Evolutionary conservation across 495 filamentous ascomycete genomes (phyloP).

Genomic region (Xylaria acuta): DNA sequence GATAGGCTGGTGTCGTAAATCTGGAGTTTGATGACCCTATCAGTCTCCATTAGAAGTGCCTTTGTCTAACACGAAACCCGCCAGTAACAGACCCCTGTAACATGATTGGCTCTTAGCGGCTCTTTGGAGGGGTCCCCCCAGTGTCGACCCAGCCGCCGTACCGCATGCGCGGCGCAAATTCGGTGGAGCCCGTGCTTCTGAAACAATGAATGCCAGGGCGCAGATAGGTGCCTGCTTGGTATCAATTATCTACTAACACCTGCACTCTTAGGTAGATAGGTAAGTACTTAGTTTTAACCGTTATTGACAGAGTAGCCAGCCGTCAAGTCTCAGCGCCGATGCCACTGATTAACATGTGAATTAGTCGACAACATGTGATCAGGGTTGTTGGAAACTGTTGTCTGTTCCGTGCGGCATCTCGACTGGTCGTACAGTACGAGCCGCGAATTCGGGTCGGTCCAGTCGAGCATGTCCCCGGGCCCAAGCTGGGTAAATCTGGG

Average conservation of each 20-base stretch:
- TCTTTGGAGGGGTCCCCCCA: neutral
- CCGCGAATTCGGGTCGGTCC: neutral
- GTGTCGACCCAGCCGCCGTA: neutral
- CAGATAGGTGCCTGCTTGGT: neutral
- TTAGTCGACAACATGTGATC: neutral
- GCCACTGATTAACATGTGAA: neutral
- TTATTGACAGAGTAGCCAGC: neutral
- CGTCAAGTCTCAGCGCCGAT: neutral
- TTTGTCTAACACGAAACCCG: constrained; percentile 20
- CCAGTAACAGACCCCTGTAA: constrained; percentile 9
- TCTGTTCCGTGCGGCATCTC: neutral
- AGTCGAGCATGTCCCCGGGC: neutral
- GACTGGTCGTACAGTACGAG: neutral
- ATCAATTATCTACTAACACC: too few relatives aligned
- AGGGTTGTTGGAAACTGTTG: neutral
- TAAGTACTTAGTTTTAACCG: too few relatives aligned
- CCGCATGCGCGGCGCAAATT: neutral
- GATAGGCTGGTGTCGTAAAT: constrained; percentile 6
- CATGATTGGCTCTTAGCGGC: constrained; percentile 16
- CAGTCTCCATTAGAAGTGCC: neutral
- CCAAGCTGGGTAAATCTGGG: neutral
- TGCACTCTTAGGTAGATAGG: neutral
- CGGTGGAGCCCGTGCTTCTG: constrained; percentile 3
- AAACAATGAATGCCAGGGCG: constrained; percentile 2
- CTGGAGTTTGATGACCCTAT: constrained; percentile 2